phyloP scores from a whole-genome alignment of 2,329 filamentous ascomycete genomes.

The Dactylellina sp. region DNA sequence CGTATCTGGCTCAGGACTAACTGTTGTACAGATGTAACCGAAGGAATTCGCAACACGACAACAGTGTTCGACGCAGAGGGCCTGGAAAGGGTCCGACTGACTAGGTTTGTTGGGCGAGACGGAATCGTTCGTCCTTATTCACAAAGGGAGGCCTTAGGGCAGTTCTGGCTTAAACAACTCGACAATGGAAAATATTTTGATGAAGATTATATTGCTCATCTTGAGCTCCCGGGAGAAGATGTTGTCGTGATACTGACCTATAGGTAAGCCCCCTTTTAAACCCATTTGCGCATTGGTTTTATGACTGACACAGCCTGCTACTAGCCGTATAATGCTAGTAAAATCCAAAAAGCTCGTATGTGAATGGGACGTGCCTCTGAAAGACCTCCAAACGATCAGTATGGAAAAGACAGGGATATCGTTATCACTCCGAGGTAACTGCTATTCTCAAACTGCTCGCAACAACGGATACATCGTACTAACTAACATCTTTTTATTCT shows the following conservation, averaged over 20 bases:
- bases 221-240: slow-evolving; percentile 89
- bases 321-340: slow-evolving; percentile 82
- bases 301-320: neutral
- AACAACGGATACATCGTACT: slow-evolving; percentile 73
- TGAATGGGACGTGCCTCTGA: slow-evolving; percentile 96
- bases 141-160: slow-evolving; percentile 92
- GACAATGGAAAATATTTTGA: slow-evolving; percentile 98
- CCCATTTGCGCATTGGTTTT: slow-evolving; percentile 66
- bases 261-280: slow-evolving; percentile 63
- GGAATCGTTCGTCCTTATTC: slow-evolving; percentile 95
- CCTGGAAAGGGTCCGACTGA: slow-evolving; percentile 91
- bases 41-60: slow-evolving; percentile 97
- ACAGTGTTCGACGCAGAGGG: slow-evolving; percentile 97
- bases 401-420: slow-evolving; percentile 96
- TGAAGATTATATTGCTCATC: slow-evolving; percentile 94
- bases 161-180: slow-evolving; percentile 98
- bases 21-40: slow-evolving; percentile 75
- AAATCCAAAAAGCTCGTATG: slow-evolving; percentile 84
- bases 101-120: slow-evolving; percentile 90
- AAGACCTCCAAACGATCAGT: slow-evolving; percentile 94
- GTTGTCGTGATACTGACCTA: slow-evolving; percentile 91
- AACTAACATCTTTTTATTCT: slow-evolving; percentile 93
- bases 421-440: slow-evolving; percentile 86
- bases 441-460: slow-evolving; percentile 65
- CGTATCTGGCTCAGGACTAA: neutral